Percentiles rank a stretch among this genome's conserved stretches.
Evolutionary conservation across 257 asterid genomes (phyloP).

Genomic region (Nicotiana otophora): DNA sequence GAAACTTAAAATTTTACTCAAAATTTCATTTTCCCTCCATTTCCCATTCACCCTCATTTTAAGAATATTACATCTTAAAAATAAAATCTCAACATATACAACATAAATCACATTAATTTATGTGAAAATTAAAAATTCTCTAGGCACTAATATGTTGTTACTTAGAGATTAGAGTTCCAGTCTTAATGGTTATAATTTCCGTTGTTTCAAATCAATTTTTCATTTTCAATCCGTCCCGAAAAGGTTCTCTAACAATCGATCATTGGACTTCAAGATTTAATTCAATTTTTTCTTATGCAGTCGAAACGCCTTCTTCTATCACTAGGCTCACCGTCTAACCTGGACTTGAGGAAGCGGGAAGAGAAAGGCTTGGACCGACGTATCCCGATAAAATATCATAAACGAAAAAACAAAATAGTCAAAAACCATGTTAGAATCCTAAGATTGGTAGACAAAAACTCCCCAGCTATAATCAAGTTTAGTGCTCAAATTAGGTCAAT

Average conservation of each 20-base stretch:
- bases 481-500: slow-evolving; percentile 24
- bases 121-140: neutral
- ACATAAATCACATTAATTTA: too few relatives aligned
- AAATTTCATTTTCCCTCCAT: too few relatives aligned
- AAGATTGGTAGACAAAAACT: slow-evolving; percentile 12
- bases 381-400: neutral
- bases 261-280: neutral
- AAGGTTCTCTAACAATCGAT: neutral
- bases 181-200: neutral
- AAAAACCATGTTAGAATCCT: slow-evolving; percentile 13
- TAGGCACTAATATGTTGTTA: neutral
- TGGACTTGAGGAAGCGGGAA: neutral
- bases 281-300: neutral
- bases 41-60: too few relatives aligned
- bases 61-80: too few relatives aligned
- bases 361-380: neutral
- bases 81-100: too few relatives aligned
- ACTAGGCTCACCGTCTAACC: neutral
- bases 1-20: too few relatives aligned
- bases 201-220: neutral
- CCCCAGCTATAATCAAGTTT: neutral
- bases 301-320: neutral
- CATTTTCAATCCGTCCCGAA: neutral
- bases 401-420: neutral
- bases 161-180: neutral